Percentiles rank a stretch among this genome's conserved stretches.
phyloP scores from a whole-genome alignment of 108 stramenopile genomes.

The Cylindrotheca closterium region DNA sequence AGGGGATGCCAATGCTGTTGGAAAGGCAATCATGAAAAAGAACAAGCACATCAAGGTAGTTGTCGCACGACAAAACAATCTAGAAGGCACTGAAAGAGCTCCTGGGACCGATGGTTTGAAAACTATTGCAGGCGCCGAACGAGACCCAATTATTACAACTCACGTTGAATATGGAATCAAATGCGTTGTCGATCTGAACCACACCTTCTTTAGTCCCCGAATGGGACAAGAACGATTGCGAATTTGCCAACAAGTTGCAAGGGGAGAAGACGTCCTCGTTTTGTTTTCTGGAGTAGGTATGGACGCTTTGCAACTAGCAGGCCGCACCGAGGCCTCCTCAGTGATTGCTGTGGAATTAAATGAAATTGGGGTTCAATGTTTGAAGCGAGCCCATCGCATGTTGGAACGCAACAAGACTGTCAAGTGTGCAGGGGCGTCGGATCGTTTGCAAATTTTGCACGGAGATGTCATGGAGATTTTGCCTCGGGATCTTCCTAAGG shows the following conservation, averaged over 20 bases:
- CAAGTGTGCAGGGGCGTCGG: slow-evolving; percentile 67
- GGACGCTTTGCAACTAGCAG: slow-evolving; percentile 84
- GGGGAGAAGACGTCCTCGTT: slow-evolving; percentile 79
- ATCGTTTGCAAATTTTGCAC: slow-evolving; percentile 65
- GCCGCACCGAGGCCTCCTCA: slow-evolving; percentile 66
- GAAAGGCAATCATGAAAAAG: slow-evolving; percentile 65
- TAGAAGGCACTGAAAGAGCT: slow-evolving; percentile 63
- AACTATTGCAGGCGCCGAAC: slow-evolving; percentile 62
- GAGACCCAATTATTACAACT: slow-evolving; percentile 71
- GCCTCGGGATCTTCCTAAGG: slow-evolving; percentile 34
- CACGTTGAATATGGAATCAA: slow-evolving; percentile 85
- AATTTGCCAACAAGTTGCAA: slow-evolving; percentile 77
- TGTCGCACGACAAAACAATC: slow-evolving; percentile 34
- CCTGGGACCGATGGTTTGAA: slow-evolving; percentile 60
- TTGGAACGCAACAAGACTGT: slow-evolving; percentile 76
- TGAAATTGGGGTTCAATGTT: slow-evolving; percentile 68
- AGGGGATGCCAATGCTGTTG: slow-evolving; percentile 52
- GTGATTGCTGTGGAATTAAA: slow-evolving; percentile 77
- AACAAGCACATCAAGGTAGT: slow-evolving; percentile 82
- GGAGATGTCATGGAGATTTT: slow-evolving; percentile 75
- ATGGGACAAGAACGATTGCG: slow-evolving; percentile 84
- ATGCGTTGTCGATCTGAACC: slow-evolving; percentile 79
- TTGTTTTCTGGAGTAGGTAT: slow-evolving; percentile 85
- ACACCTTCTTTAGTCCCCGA: slow-evolving; percentile 82
- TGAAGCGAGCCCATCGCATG: slow-evolving; percentile 61